Conservation (phyloP, 441 rosid species). For the Gossypium schwendimanii region DNA sequence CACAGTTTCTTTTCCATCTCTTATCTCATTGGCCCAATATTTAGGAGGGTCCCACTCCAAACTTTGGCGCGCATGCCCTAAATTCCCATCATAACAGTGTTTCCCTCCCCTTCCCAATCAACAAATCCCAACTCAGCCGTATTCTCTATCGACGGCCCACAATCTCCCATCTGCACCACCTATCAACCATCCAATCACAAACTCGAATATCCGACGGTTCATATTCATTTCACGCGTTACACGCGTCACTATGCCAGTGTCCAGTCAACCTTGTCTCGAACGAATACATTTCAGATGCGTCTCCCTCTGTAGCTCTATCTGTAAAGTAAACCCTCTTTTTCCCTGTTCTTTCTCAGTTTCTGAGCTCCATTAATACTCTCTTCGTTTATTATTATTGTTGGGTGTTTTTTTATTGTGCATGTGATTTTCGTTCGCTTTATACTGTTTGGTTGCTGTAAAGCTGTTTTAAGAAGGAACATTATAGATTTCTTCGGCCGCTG, state of each 20-base stretch:
- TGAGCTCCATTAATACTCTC: conserved; percentile 1
- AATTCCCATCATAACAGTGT: conserved; percentile 9
- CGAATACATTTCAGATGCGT: conserved; percentile 17
- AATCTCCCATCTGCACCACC: background rate
- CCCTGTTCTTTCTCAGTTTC: conserved; percentile 12
- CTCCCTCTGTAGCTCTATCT: background rate
- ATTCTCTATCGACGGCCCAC: conserved; percentile 24
- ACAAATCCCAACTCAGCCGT: conserved; percentile 19
- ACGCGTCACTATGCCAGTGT: conserved; percentile 25
- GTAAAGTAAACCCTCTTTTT: conserved; percentile 11
- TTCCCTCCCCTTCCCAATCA: background rate
- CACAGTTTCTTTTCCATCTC: background rate
- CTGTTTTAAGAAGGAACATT: background rate
- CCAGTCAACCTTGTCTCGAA: conserved; percentile 25
- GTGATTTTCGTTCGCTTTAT: background rate
- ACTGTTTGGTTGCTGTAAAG: background rate
- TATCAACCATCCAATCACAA: background rate
- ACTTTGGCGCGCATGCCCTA: conserved; percentile 21
- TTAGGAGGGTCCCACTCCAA: background rate
- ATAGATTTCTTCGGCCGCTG: background rate
- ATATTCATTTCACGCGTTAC: background rate
- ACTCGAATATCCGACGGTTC: conserved; percentile 13
- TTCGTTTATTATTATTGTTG: background rate
- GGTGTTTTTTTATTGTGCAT: background rate
- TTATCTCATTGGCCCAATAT: background rate